Percentiles rank a stretch among this genome's conserved stretches.
Conservation (phyloP, 1,284 basidiomycete species). For the Blastosporella zonata region DNA sequence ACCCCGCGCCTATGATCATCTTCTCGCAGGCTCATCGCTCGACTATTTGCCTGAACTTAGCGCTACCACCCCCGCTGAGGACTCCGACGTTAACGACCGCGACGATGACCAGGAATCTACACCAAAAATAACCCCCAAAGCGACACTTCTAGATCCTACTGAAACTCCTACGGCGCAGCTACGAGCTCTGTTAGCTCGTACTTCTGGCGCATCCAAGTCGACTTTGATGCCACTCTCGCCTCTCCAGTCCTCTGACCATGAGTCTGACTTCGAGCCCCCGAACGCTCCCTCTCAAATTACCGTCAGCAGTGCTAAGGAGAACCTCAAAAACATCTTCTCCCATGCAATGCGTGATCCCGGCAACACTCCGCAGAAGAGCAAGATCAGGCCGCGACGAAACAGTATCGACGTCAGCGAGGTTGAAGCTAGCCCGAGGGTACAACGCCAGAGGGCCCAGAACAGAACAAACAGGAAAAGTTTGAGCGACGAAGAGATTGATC, state of each 20-base stretch:
- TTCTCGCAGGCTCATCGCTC: conserved; percentile 40
- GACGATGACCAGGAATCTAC: conserved; percentile 50
- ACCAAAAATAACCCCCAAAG: conserved; percentile 39
- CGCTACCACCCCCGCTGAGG: conserved; percentile 22
- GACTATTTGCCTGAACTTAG: conserved; percentile 29
- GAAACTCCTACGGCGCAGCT: conserved; percentile 40
- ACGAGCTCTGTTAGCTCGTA: conserved; percentile 51
- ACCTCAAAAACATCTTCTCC: conserved; percentile 60
- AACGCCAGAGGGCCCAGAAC: conserved; percentile 39
- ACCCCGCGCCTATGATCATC: conserved; percentile 26
- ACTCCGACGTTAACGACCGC: conserved; percentile 37
- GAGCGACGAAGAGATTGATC: conserved; percentile 65
- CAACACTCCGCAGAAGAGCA: conserved; percentile 54
- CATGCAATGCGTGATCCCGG: conserved; percentile 58
- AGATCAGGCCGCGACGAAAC: conserved; percentile 39
- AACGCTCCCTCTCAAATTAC: conserved; percentile 36
- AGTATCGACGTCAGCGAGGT: conserved; percentile 62
- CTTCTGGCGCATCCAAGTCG: conserved; percentile 27
- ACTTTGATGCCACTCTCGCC: conserved; percentile 30
- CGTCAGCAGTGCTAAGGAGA: conserved; percentile 52
- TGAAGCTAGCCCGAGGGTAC: conserved; percentile 50
- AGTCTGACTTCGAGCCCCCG: conserved; percentile 58
- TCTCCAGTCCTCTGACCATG: conserved; percentile 46
- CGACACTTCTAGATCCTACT: conserved; percentile 25
- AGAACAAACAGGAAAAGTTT: conserved; percentile 56